A percentile compares a stretch with the other conserved stretches of the same genome.
Evolutionary conservation across 1,284 basidiomycete species (phyloP).

Genomic region (Anthracocystis walkeri): DNA sequence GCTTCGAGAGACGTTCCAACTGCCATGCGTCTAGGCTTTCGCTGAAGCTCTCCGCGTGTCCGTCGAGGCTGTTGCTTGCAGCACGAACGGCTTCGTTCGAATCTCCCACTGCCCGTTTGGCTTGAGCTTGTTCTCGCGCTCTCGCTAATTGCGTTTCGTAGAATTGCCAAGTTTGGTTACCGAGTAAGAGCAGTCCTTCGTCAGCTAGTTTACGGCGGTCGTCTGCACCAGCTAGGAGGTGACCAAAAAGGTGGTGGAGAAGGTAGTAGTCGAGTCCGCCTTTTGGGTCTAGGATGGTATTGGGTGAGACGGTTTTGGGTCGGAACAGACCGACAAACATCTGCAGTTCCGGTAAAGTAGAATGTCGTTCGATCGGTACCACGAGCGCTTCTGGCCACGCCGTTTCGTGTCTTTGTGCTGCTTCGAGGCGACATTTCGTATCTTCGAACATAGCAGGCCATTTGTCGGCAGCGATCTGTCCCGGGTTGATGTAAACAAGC

Average conservation of each 20-base stretch:
- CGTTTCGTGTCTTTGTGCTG: conserved; percentile 30
- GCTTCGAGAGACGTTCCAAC: conserved; percentile 25
- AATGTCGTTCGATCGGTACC: conserved; percentile 82
- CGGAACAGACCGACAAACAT: conserved; percentile 80
- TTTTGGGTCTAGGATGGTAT: conserved; percentile 44
- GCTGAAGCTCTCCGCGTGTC: conserved; percentile 5
- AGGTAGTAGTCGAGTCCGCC: conserved; percentile 51
- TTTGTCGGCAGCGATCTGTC: conserved; percentile 68
- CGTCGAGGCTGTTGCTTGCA: conserved; percentile 9
- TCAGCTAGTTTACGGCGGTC: conserved; percentile 29
- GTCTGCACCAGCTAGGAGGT: conserved; percentile 25
- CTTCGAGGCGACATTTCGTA: conserved; percentile 71
- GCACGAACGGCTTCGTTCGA: conserved; percentile 32
- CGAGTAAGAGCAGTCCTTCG: conserved; percentile 38
- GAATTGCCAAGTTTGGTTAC: conserved; percentile 42
- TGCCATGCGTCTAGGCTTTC: conserved; percentile 26
- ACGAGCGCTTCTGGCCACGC: conserved; percentile 44
- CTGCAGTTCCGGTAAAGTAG: conserved; percentile 83
- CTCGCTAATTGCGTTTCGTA: conserved; percentile 37
- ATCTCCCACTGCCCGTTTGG: conserved; percentile 11
- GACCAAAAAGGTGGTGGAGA: conserved; percentile 47
- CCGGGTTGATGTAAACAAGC: conserved; percentile 53
- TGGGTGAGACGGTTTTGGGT: conserved; percentile 46
- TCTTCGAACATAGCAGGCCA: conserved; percentile 77
- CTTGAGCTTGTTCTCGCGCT: conserved; percentile 29